Evolutionary conservation across 768 basidiomycete species (phyloP).

Genomic region (Gloeopeniophorella convolvens): DNA sequence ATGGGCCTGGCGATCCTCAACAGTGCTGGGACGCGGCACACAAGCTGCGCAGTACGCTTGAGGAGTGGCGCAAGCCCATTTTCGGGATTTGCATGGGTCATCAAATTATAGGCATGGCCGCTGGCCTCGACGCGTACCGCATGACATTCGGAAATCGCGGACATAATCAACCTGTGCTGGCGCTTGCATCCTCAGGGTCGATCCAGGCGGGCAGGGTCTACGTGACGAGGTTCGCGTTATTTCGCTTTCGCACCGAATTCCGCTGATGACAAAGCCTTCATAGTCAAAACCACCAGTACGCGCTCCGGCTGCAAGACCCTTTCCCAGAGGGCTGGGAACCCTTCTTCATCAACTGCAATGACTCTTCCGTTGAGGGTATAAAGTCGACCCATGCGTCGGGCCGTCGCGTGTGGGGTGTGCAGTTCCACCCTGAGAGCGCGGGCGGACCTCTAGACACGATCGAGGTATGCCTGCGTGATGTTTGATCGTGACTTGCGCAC

Average conservation of each 20-base stretch:
- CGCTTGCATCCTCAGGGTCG: conserved; percentile 86
- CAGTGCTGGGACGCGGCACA: conserved; percentile 83
- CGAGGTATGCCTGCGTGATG: conserved; percentile 46
- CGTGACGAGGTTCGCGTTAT: conserved; percentile 70
- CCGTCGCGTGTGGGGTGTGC: conserved; percentile 94
- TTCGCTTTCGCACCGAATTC: neutral
- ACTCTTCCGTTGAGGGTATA: conserved; percentile 98
- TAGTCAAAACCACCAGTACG: conserved; percentile 98
- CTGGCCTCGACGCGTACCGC: conserved; percentile 91
- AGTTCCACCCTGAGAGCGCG: conserved; percentile 98
- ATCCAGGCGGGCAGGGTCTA: conserved; percentile 96
- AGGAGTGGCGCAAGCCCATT: conserved; percentile 88
- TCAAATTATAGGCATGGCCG: conserved; percentile 96
- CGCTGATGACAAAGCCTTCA: conserved; percentile 1
- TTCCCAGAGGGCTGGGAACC: conserved; percentile 98
- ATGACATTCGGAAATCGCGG: conserved; percentile 99
- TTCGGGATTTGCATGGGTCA: conserved; percentile 99
- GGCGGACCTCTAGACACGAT: conserved; percentile 99
- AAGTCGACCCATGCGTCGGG: conserved; percentile 88
- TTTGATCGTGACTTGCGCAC: conserved; percentile 2
- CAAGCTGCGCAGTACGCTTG: conserved; percentile 72
- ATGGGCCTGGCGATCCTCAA: conserved; percentile 92
- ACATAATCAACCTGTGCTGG: conserved; percentile 97
- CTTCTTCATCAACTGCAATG: conserved; percentile 99
- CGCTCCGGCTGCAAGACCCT: conserved; percentile 86